A percentile compares a stretch with the other conserved stretches of the same genome.
Conservation (phyloP, 768 basidiomycete genomes). For the Kwoniella sp. region DNA sequence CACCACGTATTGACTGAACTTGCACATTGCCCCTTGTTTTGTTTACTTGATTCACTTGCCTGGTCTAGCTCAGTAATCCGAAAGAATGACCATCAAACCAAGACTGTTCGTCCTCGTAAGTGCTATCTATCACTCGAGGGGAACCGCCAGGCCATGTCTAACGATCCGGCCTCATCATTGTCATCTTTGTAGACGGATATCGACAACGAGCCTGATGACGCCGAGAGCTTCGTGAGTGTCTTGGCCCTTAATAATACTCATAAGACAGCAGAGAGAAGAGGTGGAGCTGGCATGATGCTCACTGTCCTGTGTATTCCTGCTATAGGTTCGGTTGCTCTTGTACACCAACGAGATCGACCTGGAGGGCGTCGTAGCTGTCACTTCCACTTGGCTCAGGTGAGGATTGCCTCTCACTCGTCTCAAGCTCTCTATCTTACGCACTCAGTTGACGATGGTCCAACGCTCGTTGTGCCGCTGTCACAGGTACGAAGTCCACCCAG, state of each 20-base stretch:
- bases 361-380: slow-evolving; percentile 8
- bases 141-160: too few species aligned
- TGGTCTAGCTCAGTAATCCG: background rate
- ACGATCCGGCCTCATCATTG: too few species aligned
- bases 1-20: too few species aligned
- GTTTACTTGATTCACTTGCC: too few species aligned
- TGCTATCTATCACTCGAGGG: background rate
- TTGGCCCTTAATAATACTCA: too few species aligned
- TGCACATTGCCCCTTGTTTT: too few species aligned
- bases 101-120: background rate
- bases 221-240: slow-evolving; percentile 3
- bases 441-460: too few species aligned
- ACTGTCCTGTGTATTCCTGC: background rate
- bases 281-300: too few species aligned
- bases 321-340: slow-evolving; percentile 8
- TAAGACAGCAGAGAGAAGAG: too few species aligned
- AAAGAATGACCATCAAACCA: background rate
- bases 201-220: slow-evolving; percentile 16
- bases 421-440: too few species aligned
- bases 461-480: too few species aligned
- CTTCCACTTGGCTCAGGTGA: slow-evolving; percentile 14
- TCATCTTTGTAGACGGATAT: slow-evolving; percentile 15
- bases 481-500: slow-evolving; percentile 6
- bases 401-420: background rate
- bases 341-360: slow-evolving; percentile 13